Evolutionary conservation across 345 rosid species (phyloP), one percentile per base, ranked within the genome.

Genomic region (Brassica juncea): DNA sequence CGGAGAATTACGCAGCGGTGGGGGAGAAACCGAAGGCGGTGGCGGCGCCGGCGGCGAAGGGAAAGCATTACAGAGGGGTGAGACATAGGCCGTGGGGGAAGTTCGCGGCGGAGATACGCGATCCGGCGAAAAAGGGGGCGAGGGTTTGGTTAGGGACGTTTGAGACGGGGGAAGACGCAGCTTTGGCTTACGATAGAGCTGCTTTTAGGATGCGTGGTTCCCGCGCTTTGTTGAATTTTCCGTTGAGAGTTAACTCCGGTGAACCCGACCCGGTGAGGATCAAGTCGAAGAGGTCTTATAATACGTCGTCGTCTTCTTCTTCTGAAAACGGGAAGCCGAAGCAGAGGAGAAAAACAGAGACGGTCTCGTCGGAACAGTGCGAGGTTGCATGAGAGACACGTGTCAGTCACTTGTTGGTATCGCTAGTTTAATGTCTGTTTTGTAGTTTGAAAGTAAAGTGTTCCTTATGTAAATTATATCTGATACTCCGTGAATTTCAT

Each of bases 111-210:
- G 99, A 95, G 92, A 95, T 95, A 27, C 85, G 99, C 0, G 98
- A 95, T 80, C 99, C 98, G 75, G 98, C 97, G 19, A 95, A 90
- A 78, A 91, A 95, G 42, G 98, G 99, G 64, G 97, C 98, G 5
- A 86, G 99, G 77, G 99, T 93, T 42, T 95, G 99, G 99, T 82
- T 95, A 44, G 99, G 99, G 57, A 95, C 99, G 8, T 95, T 88
- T n/a, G 98, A 91, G 88, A 95, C 98, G 34, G 99, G 93, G 58
- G 98, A 93, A 85, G 97, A 95, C 25, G 99, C 99, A n/a, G 99
- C 99, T 28, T 70, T 95, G 79, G 98, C 99, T 79, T 95, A 95
- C 52, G 99, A 95, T 32, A 82, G 85, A 57, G 99, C 99, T 3
- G 99, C 99, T 31, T 95, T 86, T 71, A 85, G 94, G 83, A 95